Evolutionary conservation across 257 asterid species (phyloP), one percentile per base, ranked within the genome.

Genomic region (Plantago major): DNA sequence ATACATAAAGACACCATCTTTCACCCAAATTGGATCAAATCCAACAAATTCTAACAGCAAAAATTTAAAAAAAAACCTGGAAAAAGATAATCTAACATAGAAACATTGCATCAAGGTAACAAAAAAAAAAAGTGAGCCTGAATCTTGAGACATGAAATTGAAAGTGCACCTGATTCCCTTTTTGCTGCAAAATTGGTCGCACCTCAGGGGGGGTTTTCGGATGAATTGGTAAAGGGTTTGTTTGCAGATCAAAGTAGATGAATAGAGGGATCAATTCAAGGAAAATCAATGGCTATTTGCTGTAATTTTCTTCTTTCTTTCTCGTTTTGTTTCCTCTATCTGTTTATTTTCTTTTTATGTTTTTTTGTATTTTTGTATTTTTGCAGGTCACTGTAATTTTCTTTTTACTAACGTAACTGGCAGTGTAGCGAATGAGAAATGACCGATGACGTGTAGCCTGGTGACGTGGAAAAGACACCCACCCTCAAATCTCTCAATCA

Each of bases 141-240:
- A 49, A 67, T 48, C 47, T 50, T 50, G 55, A 22, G 10, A 45
- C 22, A 66, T 46, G 18, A 18, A 49, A 58, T 53, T 64, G 60
- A 38, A 64, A 61, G 40, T 33, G 11, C 45, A 78, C 82, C 77
- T 76, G 56, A 66, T 71, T 62, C 0, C 1, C 8, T 33, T 33
- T 4, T 63, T 60, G 4, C 56, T 55, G 46, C 55, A 38, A 56
- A 62, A 61, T 43, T 59, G 59, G 33, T 57, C 17, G n/a, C 11
- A 37, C 42, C 63, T 37, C 54, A 44, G 46, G 44, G 68, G 63
- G 30, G 54, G n/a, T 57, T 48, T 48, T n/a, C 3, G 7, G 6
- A 14, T 46, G 51, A 46, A 13, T 57, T 57, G 15, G 26, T 38
- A 48, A 59, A 62, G 45, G 72, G 82, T 66, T 77, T 78, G 69